Conservation (phyloP, 2,329 filamentous ascomycete genomes). For the Stenocarpella maydis region DNA sequence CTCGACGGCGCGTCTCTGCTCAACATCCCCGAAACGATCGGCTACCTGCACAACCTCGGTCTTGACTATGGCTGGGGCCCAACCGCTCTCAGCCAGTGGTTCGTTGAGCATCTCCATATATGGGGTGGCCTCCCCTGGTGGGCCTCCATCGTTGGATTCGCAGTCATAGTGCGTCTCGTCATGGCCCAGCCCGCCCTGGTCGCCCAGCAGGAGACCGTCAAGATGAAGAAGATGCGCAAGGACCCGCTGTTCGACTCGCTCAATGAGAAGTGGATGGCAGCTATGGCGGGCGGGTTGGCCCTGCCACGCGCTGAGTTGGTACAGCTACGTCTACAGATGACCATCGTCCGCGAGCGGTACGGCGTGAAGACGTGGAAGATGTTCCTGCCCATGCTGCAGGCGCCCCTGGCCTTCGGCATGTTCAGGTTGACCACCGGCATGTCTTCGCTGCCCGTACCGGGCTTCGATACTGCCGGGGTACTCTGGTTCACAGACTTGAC, state of each 20-base stretch:
- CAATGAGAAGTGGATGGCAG: conserved; percentile 59
- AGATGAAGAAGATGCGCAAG: conserved; percentile 63
- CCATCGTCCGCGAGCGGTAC: conserved; percentile 58
- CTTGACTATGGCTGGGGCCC: conserved; percentile 89
- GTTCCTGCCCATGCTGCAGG: conserved; percentile 62
- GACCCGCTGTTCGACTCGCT: conserved; percentile 63
- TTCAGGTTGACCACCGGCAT: conserved; percentile 82
- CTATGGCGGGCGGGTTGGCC: conserved; percentile 43
- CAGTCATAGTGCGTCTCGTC: conserved; percentile 68
- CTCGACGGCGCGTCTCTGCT: conserved; percentile 55
- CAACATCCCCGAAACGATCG: conserved; percentile 76
- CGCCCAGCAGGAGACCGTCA: conserved; percentile 69
- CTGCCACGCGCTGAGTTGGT: conserved; percentile 57
- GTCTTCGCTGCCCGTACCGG: conserved; percentile 80
- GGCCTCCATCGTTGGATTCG: conserved; percentile 72
- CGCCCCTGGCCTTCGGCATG: conserved; percentile 80
- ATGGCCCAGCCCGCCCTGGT: conserved; percentile 72
- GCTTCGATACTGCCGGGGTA: conserved; percentile 73
- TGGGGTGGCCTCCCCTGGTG: conserved; percentile 83
- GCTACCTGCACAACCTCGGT: conserved; percentile 83
- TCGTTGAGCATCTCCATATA: conserved; percentile 85
- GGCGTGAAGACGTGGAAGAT: conserved; percentile 62
- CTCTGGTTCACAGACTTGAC: conserved; percentile 85
- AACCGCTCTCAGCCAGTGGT: conserved; percentile 75
- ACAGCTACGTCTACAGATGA: conserved; percentile 56